Evolutionary conservation across 2,329 filamentous ascomycete genomes (phyloP).

Genomic region (Phaeomoniella chlamydospora): DNA sequence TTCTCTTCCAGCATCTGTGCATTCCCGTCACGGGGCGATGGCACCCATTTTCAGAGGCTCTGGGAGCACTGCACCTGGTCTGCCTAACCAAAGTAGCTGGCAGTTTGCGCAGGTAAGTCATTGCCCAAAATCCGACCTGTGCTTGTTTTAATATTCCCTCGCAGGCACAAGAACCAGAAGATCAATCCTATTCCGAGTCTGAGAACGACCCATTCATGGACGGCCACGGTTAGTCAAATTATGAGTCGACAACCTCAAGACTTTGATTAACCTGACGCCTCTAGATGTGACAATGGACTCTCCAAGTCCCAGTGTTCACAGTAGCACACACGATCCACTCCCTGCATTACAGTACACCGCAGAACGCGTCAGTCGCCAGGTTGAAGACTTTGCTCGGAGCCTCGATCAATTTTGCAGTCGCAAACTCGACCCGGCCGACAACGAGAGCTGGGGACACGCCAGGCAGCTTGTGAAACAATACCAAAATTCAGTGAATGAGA

Average conservation of each 20-base stretch:
- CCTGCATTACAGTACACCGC: slow-evolving; percentile 50
- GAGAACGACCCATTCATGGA: slow-evolving; percentile 1
- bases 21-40: slow-evolving; percentile 14
- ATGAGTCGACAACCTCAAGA: no score
- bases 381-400: slow-evolving; percentile 72
- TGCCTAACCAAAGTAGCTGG: neutral
- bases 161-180: neutral
- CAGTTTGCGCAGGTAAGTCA: slow-evolving; percentile 1
- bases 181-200: neutral
- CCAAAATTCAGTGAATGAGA: slow-evolving; percentile 37
- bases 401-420: slow-evolving; percentile 59
- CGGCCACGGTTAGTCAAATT: neutral
- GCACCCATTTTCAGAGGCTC: slow-evolving; percentile 6
- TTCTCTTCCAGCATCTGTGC: no score
- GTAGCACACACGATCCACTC: slow-evolving; percentile 31
- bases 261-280: no score
- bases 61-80: slow-evolving; percentile 2
- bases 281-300: neutral
- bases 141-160: neutral
- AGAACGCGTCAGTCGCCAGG: slow-evolving; percentile 61
- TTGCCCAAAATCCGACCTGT: neutral
- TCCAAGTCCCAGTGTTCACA: neutral
- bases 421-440: slow-evolving; percentile 29
- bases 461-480: slow-evolving; percentile 55
- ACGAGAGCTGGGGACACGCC: slow-evolving; percentile 48